These are phyloP conservation scores for Carex littledalei DNA, from an alignment of 176 grass and related monocot genomes.

Conservation along the genomic window DNA sequence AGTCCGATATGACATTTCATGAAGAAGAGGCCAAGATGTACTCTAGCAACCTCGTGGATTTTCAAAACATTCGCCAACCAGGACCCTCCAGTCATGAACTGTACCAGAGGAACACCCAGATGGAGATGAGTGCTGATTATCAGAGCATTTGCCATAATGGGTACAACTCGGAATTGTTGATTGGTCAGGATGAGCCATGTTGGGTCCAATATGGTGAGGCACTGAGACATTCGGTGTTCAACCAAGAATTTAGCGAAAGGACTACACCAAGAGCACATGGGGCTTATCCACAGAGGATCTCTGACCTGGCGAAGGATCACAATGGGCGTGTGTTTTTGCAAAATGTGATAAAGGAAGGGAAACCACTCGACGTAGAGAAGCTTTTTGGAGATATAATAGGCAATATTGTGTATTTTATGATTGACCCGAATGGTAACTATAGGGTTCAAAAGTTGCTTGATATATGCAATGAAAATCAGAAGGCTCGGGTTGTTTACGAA, in stretches of 20 bases:
- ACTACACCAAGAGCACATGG: background rate
- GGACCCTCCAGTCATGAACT: constrained; percentile 30
- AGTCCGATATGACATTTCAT: constrained; percentile 29
- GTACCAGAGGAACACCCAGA: constrained; percentile 4
- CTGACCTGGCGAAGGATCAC: constrained; percentile 64
- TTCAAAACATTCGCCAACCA: constrained; percentile 32
- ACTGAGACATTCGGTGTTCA: constrained; percentile 4
- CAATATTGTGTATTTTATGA: constrained; percentile 70
- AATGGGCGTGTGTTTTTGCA: constrained; percentile 54
- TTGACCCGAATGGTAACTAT: constrained; percentile 64
- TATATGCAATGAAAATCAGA: constrained; percentile 46
- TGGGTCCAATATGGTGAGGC: constrained; percentile 28
- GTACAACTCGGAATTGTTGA: constrained; percentile 35
- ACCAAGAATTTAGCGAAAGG: background rate
- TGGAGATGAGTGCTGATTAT: constrained; percentile 18
- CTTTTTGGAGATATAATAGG: constrained; percentile 52
- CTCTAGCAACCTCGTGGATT: constrained; percentile 18
- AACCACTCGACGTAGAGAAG: constrained; percentile 40
- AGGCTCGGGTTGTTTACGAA: constrained; percentile 47
- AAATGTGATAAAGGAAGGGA: constrained; percentile 52
- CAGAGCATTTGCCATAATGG: constrained; percentile 13
- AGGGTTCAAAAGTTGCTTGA: constrained; percentile 71
- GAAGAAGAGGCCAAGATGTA: constrained; percentile 29
- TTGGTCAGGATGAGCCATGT: constrained; percentile 13
- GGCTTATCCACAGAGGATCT: constrained; percentile 29